These are phyloP conservation scores for Colletotrichum sp. DNA, from an alignment of 2,329 filamentous ascomycete species.

Conservation along the genomic window DNA sequence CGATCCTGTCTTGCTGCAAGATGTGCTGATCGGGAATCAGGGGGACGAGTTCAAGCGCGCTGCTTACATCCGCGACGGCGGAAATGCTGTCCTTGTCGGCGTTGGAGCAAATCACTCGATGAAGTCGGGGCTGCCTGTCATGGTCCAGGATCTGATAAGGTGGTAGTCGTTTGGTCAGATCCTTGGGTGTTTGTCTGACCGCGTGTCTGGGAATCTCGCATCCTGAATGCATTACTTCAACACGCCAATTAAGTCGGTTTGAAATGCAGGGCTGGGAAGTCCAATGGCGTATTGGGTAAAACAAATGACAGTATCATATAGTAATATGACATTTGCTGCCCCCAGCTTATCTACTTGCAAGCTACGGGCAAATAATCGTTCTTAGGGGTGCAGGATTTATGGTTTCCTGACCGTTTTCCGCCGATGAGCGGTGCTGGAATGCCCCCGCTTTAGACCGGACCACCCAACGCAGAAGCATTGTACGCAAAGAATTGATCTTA, in stretches of 20 bases:
- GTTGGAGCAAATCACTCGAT: slow-evolving; percentile 49
- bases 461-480: not conserved
- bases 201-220: not conserved
- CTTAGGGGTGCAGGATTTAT: not conserved
- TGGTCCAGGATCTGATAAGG: slow-evolving; percentile 25
- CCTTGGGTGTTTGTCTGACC: not conserved
- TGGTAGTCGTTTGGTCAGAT: not conserved
- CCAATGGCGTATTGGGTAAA: not conserved
- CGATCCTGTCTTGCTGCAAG: slow-evolving; percentile 47
- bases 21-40: slow-evolving; percentile 43
- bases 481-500: not conserved
- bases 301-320: not conserved
- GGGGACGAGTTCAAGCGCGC: slow-evolving; percentile 42
- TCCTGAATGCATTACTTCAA: not conserved
- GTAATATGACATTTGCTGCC: not conserved
- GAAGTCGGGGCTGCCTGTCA: slow-evolving; percentile 25
- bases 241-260: not conserved
- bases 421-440: not conserved
- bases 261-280: not conserved
- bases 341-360: not conserved
- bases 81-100: slow-evolving; percentile 47
- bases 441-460: not conserved
- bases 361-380: not conserved
- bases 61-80: slow-evolving; percentile 48
- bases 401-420: not conserved